Evolutionary conservation across 2,329 filamentous ascomycete species (phyloP).

Genomic region (Sporothrix variecibatus): DNA sequence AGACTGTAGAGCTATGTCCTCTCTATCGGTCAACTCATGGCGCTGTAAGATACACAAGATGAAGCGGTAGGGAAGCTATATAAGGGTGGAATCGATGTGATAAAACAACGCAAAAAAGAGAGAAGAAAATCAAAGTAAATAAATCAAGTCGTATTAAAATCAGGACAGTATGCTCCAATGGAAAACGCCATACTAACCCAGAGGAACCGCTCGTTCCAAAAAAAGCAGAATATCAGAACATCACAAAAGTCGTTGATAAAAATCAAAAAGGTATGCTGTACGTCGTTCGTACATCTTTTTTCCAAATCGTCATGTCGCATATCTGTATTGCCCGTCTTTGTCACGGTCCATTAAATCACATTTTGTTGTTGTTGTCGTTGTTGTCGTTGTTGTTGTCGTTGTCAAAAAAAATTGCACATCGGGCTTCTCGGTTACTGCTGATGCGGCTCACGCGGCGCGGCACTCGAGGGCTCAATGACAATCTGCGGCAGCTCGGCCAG

Average conservation of each 20-base stretch:
- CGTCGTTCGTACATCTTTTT: not conserved
- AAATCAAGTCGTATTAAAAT: not conserved
- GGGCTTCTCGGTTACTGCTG: not conserved
- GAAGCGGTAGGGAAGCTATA: not conserved
- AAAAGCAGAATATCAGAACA: not conserved
- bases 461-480: conserved; percentile 57
- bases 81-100: no score
- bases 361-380: not conserved
- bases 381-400: not conserved
- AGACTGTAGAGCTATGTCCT: not conserved
- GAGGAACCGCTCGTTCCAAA: conserved; percentile 13
- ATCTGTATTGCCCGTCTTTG: not conserved
- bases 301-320: conserved; percentile 13
- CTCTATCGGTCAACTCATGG: not conserved
- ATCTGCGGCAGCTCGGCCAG: conserved; percentile 57
- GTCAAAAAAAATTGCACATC: not conserved
- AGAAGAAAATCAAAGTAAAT: not conserved
- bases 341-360: not conserved
- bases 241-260: not conserved
- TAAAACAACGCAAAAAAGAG: not conserved
- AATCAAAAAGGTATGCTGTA: not conserved
- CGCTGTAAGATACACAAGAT: not conserved
- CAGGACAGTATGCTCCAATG: not conserved
- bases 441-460: conserved; percentile 35
- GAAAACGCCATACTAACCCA: conserved; percentile 17